phyloP scores from a whole-genome alignment of 345 rosid species.

The Schrenkiella parvula region DNA sequence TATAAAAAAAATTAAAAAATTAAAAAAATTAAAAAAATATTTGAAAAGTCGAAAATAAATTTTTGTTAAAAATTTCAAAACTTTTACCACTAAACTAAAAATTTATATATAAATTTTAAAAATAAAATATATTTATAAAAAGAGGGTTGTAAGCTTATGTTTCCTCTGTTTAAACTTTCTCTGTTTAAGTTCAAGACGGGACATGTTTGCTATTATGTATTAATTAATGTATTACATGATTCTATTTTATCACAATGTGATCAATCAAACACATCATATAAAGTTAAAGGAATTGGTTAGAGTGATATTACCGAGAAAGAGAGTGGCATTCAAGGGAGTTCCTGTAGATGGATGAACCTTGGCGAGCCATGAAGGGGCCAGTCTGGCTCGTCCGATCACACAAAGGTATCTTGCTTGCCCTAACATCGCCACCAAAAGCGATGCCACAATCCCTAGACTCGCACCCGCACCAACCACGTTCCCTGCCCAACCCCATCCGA shows the following conservation, averaged over 20 bases:
- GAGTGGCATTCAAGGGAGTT: constrained; percentile 91
- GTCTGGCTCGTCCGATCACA: constrained; percentile 80
- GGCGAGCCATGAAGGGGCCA: constrained; percentile 86
- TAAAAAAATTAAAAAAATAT: no score
- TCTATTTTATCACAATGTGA: neutral
- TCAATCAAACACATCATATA: neutral
- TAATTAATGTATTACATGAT: neutral
- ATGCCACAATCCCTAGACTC: constrained; percentile 90
- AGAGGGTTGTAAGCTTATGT: no score
- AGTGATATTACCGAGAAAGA: constrained; percentile 66
- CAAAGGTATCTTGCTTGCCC: constrained; percentile 98
- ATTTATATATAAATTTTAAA: no score
- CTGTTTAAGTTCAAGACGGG: no score
- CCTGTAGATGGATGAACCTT: constrained; percentile 95
- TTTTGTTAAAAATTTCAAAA: no score
- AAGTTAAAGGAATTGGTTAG: neutral
- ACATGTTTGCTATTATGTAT: no score
- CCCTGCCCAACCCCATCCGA: constrained; percentile 86
- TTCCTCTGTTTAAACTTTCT: no score
- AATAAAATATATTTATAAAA: no score
- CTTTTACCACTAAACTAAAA: no score
- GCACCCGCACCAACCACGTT: constrained; percentile 93
- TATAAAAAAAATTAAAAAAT: no score
- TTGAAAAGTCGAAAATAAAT: no score
- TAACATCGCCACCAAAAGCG: constrained; percentile 91